Evolutionary conservation across 345 rosid genomes (phyloP), one percentile per base, ranked within the genome.

Genomic region (Euphorbia pulcherrima): DNA sequence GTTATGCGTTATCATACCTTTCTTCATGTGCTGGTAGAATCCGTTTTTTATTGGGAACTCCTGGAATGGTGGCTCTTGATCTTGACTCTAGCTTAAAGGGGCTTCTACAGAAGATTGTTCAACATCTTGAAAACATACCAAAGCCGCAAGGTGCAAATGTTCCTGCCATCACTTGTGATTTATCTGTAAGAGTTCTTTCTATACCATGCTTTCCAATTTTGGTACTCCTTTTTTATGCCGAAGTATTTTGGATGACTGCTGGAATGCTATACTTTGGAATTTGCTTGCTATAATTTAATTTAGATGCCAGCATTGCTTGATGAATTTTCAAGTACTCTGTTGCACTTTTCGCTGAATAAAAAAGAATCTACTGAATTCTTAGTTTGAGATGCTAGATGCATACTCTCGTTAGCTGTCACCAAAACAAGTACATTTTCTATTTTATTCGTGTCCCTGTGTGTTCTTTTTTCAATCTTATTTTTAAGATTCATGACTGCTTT

Each of bases 31-130:
- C 97, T 78, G 96, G 95, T 77, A 83, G 97, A 84, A 86, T 94
- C 70, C 92, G 92, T 39, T 92, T 89, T 82, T 79, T 94, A 81
- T 83, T 94, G 77, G 89, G 90, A 61, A 83, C 97, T 83, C 97
- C 99, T 26, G 97, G 97, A 79, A 92, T 94, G 82, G 96, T 92
- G 83, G 99, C 99, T 72, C 97, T 94, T 80, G 99, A 92, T 74
- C 85, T 89, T 72, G 96, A 92, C 74, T 72, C 93, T 60, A 82
- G 85, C 78, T 81, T 94, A 79, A 92, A 91, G 85, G 90, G 88
- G 75, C 87, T 92, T 72, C 87, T 94, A 74, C 96, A 88, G 75
- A 83, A 75, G 78, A 88, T 92, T 78, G 92, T 89, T 75, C 89
- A 81, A 66, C 96, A 83, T 74, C 93, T 92, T 71, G 99, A 92